Evolutionary conservation across 768 basidiomycete genomes (phyloP), one percentile per base, ranked within the genome.

Genomic region (Lentinula edodes): DNA sequence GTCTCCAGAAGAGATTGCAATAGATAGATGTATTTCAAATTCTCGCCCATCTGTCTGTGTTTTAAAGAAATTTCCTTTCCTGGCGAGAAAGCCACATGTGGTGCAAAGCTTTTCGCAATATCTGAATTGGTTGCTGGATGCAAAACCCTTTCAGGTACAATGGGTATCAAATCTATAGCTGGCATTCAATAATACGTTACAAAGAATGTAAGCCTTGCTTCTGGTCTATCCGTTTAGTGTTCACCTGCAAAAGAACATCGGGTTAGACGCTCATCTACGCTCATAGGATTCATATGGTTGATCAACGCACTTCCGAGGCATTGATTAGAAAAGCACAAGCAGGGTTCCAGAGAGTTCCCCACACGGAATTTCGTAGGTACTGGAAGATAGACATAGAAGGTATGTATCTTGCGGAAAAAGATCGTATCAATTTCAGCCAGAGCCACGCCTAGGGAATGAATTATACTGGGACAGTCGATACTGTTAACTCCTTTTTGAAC

Each of bases 211-310:
- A 70, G 28, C 70, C 35, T 52, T 68, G 67, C 65, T 74, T 58
- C 60, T 80, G 78, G 65, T 79, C 78, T 15, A 79, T 72, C 12
- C 77, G 75, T 59, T 65, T 73, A 63, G 77, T 75, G 62, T 78
- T 71, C 2, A 76, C 71, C 72, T 74, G 58, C 48, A 41, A 13
- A 57, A n/a, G n/a, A n/a, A n/a, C 20, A 23, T 23, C 81, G 75
- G n/a, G 68, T 50, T 20, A 77, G 82, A 64, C 77, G 85, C n/a
- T 72, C 78, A 1, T 69, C 54, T 7, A 3, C 4, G 38, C 66
- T 81, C 81, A 9, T 83, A 82, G 18, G 83, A 80, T 23, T 23
- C 23, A 20, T 73, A 41, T 48, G 38, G n/a, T 1, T 9, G n/a
- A 1, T 13, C 9, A 20, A 32, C 41, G 20, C 20, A 51, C 50